These are phyloP conservation scores for Spinellus fusiger DNA, from an alignment of 192 early-diverging fungal species.

Conservation along the genomic window DNA sequence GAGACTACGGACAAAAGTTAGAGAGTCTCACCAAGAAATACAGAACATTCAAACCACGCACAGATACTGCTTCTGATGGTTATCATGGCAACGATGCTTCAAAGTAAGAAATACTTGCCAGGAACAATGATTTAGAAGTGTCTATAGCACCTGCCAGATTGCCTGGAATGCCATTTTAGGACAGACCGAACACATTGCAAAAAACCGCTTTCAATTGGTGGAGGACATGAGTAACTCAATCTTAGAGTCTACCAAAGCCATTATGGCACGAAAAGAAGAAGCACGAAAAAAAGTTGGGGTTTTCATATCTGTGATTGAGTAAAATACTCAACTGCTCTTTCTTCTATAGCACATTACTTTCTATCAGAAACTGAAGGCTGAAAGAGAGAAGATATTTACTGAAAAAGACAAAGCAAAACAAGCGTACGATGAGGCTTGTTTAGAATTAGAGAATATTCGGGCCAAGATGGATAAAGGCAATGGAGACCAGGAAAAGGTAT, in stretches of 20 bases:
- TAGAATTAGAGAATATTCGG: conserved; percentile 54
- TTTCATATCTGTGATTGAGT: background rate
- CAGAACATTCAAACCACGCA: conserved; percentile 39
- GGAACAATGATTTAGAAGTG: background rate
- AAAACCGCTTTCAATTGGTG: conserved; percentile 39
- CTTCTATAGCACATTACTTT: conserved; percentile 56
- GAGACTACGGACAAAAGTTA: conserved; percentile 62
- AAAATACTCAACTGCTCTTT: background rate
- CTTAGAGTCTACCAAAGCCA: conserved; percentile 49
- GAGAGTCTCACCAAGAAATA: conserved; percentile 60
- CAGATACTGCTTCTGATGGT: background rate
- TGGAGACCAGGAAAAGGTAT: conserved; percentile 50
- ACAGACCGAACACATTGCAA: conserved; percentile 48
- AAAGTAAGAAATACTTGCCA: conserved; percentile 29
- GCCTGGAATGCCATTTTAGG: conserved; percentile 57
- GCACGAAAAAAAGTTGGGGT: conserved; percentile 57
- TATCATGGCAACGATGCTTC: conserved; percentile 28
- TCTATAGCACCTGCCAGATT: conserved; percentile 42
- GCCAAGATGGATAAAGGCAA: conserved; percentile 46
- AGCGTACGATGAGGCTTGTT: conserved; percentile 62
- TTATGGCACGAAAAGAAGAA: conserved; percentile 57
- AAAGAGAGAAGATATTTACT: conserved; percentile 52
- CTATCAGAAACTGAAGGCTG: conserved; percentile 47
- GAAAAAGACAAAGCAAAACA: conserved; percentile 60
- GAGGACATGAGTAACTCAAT: conserved; percentile 48